A percentile compares a stretch with the other conserved stretches of the same genome.
Conservation (phyloP, 2,329 filamentous ascomycete species). For the Cordyceps cicadae region DNA sequence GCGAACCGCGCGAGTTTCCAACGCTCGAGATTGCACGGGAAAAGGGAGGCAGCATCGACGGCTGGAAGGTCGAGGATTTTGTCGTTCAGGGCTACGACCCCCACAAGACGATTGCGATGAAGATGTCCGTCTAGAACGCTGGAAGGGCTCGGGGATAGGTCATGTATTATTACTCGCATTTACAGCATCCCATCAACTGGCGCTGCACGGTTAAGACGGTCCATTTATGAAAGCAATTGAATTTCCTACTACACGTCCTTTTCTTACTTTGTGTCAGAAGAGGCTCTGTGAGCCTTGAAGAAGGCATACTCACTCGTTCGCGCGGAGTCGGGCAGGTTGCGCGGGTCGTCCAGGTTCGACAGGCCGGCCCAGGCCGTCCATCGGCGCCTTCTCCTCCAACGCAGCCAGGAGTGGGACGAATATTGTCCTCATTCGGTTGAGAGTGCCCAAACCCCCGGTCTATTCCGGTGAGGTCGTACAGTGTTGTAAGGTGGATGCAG, state of each 20-base stretch:
- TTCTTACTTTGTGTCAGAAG: neutral
- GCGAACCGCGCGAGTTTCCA: conserved; percentile 77
- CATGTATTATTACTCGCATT: neutral
- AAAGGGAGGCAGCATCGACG: conserved; percentile 70
- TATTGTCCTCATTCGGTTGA: neutral
- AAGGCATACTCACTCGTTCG: too few species aligned
- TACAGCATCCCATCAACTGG: conserved; percentile 1
- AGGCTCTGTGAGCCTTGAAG: neutral
- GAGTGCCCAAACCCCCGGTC: neutral
- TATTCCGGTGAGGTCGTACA: neutral
- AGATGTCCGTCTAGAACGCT: conserved; percentile 74
- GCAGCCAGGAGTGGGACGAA: too few species aligned
- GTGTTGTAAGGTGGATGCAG: too few species aligned
- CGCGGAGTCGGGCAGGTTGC: conserved; percentile 66
- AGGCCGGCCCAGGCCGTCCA: conserved; percentile 26
- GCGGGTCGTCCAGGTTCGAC: conserved; percentile 66
- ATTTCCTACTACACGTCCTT: neutral
- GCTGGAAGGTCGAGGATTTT: conserved; percentile 84
- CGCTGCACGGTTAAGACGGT: neutral
- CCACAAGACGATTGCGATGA: conserved; percentile 90
- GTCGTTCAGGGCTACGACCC: conserved; percentile 81
- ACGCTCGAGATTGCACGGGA: conserved; percentile 63
- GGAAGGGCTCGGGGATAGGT: neutral
- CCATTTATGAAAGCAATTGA: neutral
- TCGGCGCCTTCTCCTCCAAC: neutral